Evolutionary conservation across 2,329 filamentous ascomycete genomes (phyloP).

Genomic region (Pseudogymnoascus sp.): DNA sequence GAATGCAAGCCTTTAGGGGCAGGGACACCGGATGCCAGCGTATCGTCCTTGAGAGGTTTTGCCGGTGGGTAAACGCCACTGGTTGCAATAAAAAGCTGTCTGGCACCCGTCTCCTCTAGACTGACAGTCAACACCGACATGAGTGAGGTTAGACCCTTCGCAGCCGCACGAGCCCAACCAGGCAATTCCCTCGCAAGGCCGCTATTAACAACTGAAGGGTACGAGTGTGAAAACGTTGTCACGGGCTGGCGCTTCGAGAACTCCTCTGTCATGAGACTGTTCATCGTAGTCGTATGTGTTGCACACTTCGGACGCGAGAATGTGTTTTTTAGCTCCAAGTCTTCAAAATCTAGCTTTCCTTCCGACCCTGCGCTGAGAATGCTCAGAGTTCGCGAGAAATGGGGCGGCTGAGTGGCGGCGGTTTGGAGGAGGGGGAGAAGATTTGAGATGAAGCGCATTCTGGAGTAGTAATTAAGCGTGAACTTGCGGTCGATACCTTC

Average conservation of each 20-base stretch:
- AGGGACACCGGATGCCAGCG: constrained; percentile 16
- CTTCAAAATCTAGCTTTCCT: constrained; percentile 38
- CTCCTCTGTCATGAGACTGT: constrained; percentile 44
- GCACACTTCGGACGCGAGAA: constrained; percentile 19
- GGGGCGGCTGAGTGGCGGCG: constrained; percentile 28
- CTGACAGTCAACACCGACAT: constrained; percentile 14
- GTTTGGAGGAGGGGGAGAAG: constrained; percentile 46
- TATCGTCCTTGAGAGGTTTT: constrained; percentile 11
- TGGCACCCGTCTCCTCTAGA: constrained; percentile 21
- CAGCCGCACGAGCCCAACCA: constrained; percentile 10
- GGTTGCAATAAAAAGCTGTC: constrained; percentile 25
- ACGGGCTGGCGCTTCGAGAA: constrained; percentile 39
- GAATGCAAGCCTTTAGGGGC: constrained; percentile 10
- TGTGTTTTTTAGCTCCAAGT: constrained; percentile 30
- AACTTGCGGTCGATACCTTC: constrained; percentile 25
- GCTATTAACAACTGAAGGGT: constrained; percentile 41
- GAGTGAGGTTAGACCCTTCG: constrained; percentile 16
- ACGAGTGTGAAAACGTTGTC: constrained; percentile 43
- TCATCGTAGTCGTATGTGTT: constrained; percentile 25
- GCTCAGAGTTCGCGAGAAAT: constrained; percentile 47
- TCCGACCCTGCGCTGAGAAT: constrained; percentile 49
- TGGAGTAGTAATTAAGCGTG: constrained; percentile 43
- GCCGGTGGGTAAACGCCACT: constrained; percentile 23
- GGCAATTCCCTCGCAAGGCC: constrained; percentile 31
- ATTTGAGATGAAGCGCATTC: constrained; percentile 49